phyloP scores from a whole-genome alignment of 2,329 filamentous ascomycete genomes.

The Amesomyces nigricolor region DNA sequence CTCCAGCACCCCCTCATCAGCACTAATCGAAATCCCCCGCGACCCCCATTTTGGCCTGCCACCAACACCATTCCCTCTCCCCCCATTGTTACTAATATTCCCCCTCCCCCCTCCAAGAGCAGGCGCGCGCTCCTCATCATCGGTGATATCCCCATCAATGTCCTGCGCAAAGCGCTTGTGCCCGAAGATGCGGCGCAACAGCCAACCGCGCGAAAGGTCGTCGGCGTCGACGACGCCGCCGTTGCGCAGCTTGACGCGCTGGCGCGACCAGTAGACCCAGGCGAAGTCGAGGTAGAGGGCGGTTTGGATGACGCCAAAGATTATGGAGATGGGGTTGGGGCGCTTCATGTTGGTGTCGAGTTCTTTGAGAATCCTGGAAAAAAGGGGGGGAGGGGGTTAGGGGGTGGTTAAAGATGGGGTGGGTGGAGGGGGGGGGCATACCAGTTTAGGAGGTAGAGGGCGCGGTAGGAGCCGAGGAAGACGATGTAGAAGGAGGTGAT shows the following conservation, averaged over 20 bases:
- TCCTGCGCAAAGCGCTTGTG: constrained; percentile 45
- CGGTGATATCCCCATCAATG: constrained; percentile 34
- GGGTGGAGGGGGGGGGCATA: too few species aligned
- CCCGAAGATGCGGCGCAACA: constrained; percentile 73
- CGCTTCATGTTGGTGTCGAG: constrained; percentile 52
- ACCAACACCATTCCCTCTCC: constrained; percentile 26
- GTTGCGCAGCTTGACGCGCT: constrained; percentile 85
- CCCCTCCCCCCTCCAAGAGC: constrained; percentile 36
- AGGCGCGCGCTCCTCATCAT: constrained; percentile 55
- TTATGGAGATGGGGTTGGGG: constrained; percentile 67
- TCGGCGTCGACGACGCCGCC: constrained; percentile 87
- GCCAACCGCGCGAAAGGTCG: constrained; percentile 78
- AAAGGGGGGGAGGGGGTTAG: too few species aligned
- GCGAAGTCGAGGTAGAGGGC: constrained; percentile 89
- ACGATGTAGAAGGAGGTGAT: constrained; percentile 96
- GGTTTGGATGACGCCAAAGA: constrained; percentile 86
- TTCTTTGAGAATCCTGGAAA: constrained; percentile 56
- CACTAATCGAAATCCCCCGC: constrained; percentile 60
- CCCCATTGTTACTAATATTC: background rate
- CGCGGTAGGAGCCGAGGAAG: constrained; percentile 80
- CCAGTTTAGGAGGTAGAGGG: constrained; percentile 85
- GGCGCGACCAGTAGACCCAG: constrained; percentile 92
- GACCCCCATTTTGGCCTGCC: constrained; percentile 54
- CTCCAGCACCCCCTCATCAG: constrained; percentile 55
- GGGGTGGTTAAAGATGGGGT: too few species aligned